Evolutionary conservation across 176 grass and related monocot species (phyloP), one percentile per base, ranked within the genome.

Genomic region (Oryza nivara): DNA sequence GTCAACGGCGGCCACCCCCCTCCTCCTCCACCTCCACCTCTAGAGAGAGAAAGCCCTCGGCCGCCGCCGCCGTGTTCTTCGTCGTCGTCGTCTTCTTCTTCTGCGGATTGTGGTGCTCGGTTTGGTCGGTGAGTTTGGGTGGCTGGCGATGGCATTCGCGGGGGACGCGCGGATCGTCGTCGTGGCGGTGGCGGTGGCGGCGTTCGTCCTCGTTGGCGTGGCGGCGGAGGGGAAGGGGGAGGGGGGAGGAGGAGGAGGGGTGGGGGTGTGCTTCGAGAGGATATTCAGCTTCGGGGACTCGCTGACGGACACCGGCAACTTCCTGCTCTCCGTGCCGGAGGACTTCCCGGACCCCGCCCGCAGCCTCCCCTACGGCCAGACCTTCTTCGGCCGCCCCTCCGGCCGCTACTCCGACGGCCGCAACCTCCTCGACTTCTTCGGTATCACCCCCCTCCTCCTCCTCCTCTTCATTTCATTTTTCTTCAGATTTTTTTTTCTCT

Each of bases 281-380:
- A 86, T 97, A 83, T 97, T 97, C 88, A 75, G 85, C 67, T 94
- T 97, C 77, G 94, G 89, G 25, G 92, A 97, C 89, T 97, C 94
- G 48, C 92, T 97, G 60, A 90, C 90, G 44, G 94, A 97, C 76
- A 97, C 94, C 17, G 94, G 94, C 2, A 97, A 97, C 88, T 94
- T 92, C 84, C 68, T 90, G 13, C 90, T 73, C 15, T 97, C 90
- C 65, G 86, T 92, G 45, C 77, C 82, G 20, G 92, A 85, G 3
- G 83, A 81, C 66, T 88, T 88, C 76, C 80, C 88, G 13, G 90
- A 94, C 75, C 90, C 95, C 25, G 89, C 90, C 7, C 88, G 88
- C 19, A 82, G 58, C 45, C 88, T 89, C 47, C 95, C 95, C 13
- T 97, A 93, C 73, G 95, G 95, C 11, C 84, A 87, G 86, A 97